A percentile compares a stretch with the other conserved stretches of the same genome.
Conservation (phyloP, 192 early-diverging fungal species). For the Umbelopsis sp. region DNA sequence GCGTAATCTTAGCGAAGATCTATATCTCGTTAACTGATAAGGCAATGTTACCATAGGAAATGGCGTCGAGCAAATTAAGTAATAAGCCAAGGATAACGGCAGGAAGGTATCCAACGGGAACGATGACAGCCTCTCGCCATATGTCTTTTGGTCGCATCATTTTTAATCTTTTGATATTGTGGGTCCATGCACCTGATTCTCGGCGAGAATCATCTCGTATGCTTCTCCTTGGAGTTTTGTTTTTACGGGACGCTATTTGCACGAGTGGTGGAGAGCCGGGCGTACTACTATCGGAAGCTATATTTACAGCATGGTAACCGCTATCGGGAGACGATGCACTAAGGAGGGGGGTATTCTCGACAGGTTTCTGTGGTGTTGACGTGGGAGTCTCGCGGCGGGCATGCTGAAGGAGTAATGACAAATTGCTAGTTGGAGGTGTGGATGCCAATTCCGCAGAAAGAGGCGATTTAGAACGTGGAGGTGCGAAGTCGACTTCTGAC, state of each 20-base stretch:
- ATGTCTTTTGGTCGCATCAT: constrained; percentile 12
- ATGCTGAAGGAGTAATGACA: constrained; percentile 10
- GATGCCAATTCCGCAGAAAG: neutral
- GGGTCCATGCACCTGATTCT: neutral
- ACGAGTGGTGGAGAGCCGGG: neutral
- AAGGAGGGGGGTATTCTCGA: constrained; percentile 6
- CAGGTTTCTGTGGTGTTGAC: neutral
- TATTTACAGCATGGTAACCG: neutral
- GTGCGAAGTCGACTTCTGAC: neutral
- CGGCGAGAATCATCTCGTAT: neutral
- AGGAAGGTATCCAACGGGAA: constrained; percentile 75
- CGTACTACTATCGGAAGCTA: neutral
- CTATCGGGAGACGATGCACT: neutral
- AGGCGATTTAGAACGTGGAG: neutral
- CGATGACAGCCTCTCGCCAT: constrained; percentile 31
- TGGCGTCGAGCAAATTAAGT: constrained; percentile 91
- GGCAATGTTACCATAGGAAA: constrained; percentile 69
- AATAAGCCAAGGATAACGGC: constrained; percentile 90
- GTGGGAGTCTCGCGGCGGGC: neutral
- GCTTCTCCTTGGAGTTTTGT: neutral
- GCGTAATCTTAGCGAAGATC: constrained; percentile 3
- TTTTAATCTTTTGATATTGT: neutral
- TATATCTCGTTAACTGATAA: neutral
- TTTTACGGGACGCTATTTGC: neutral
- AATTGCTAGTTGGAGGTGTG: neutral